Evolutionary conservation across 306 rosid genomes (phyloP).

Genomic region (Glycine latifolia): DNA sequence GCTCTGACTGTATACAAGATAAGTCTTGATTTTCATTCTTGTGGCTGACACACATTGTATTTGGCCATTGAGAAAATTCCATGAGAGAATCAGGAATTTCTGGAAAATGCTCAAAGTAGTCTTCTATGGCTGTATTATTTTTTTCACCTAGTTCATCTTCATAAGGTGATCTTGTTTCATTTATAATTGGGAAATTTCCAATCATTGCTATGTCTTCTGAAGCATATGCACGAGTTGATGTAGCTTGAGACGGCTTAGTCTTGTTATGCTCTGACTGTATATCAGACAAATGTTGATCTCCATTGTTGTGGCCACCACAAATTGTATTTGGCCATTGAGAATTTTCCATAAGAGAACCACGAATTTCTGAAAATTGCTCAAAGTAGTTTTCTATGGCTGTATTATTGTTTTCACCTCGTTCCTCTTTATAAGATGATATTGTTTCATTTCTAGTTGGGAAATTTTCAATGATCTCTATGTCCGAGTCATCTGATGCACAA

Average conservation of each 20-base stretch:
- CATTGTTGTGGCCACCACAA: too few species aligned
- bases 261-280: too few species aligned
- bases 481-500: too few species aligned
- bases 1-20: too few species aligned
- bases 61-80: too few species aligned
- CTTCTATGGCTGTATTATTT: conserved; percentile 31
- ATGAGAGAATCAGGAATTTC: too few species aligned
- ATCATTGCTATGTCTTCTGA: conserved; percentile 61
- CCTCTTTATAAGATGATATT: not conserved
- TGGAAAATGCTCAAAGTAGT: not conserved
- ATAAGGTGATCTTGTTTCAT: too few species aligned
- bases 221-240: conserved; percentile 46
- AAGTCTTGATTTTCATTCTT: not conserved
- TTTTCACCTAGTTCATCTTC: conserved; percentile 15
- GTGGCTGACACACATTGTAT: not conserved
- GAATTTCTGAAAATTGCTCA: not conserved
- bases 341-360: too few species aligned
- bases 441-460: not conserved
- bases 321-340: too few species aligned
- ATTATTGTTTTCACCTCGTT: not conserved
- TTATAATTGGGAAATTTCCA: conserved; percentile 30
- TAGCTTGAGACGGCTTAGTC: not conserved
- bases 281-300: too few species aligned
- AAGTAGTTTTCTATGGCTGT: not conserved
- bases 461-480: too few species aligned